Percentiles rank a stretch among this genome's conserved stretches.
phyloP scores from a whole-genome alignment of 2,329 filamentous ascomycete species.

The Elsinoe australis region DNA sequence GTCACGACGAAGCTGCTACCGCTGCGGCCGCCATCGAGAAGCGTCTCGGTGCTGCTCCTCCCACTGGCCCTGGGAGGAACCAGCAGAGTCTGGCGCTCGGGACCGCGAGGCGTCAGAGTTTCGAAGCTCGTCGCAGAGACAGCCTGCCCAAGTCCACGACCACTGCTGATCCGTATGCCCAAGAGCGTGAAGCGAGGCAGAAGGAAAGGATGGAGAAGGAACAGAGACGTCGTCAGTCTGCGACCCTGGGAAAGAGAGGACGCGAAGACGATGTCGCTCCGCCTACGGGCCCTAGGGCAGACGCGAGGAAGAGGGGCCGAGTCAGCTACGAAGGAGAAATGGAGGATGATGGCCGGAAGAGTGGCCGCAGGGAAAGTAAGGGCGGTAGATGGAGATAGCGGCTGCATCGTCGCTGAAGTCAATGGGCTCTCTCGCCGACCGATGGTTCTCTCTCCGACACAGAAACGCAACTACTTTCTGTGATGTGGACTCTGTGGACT shows the following conservation, averaged over 20 bases:
- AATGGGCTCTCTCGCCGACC: too few relatives aligned
- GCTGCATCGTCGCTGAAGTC: background rate
- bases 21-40: too few relatives aligned
- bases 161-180: constrained; percentile 28
- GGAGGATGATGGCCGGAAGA: constrained; percentile 35
- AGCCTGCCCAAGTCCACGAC: constrained; percentile 18
- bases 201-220: constrained; percentile 54
- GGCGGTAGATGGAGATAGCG: constrained; percentile 31
- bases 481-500: too few relatives aligned
- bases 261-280: constrained; percentile 24
- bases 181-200: constrained; percentile 27
- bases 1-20: too few relatives aligned
- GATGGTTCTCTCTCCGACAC: background rate
- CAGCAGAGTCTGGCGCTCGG: too few relatives aligned
- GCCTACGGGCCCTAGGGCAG: constrained; percentile 43
- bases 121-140: background rate
- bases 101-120: too few relatives aligned
- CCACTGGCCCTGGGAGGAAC: too few relatives aligned
- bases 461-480: too few relatives aligned
- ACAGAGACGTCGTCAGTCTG: constrained; percentile 53
- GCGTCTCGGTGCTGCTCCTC: background rate
- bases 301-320: constrained; percentile 45
- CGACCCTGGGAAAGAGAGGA: constrained; percentile 35
- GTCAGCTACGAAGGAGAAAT: constrained; percentile 34
- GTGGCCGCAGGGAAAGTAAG: constrained; percentile 49